phyloP scores from a whole-genome alignment of 345 rosid genomes.

The Syzygium oleosum region DNA sequence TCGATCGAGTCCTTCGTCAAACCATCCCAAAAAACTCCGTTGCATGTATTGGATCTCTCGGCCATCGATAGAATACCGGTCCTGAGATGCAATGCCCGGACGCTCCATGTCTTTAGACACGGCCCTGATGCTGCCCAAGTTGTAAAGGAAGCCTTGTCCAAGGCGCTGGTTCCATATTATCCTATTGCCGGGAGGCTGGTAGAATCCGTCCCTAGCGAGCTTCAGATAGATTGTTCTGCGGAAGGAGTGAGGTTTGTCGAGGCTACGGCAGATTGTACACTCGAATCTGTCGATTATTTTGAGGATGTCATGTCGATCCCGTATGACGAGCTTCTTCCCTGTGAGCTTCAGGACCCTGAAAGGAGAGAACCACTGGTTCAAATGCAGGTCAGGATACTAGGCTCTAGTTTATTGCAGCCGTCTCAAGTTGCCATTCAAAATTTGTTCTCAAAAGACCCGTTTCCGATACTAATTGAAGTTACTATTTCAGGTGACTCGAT shows the following conservation, averaged over 20 bases:
- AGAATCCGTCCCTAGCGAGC: slow-evolving; percentile 15
- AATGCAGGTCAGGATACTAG: slow-evolving; percentile 36
- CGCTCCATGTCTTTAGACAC: slow-evolving; percentile 32
- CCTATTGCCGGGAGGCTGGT: slow-evolving; percentile 48
- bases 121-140: slow-evolving; percentile 34
- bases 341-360: slow-evolving; percentile 10
- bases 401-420: background rate
- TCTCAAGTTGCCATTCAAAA: background rate
- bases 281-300: slow-evolving; percentile 26
- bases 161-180: slow-evolving; percentile 47
- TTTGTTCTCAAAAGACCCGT: background rate
- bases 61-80: slow-evolving; percentile 37
- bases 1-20: slow-evolving; percentile 18
- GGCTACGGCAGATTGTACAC: slow-evolving; percentile 26
- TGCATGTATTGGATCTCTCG: slow-evolving; percentile 27
- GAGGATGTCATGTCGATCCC: slow-evolving; percentile 19
- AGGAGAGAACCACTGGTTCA: slow-evolving; percentile 46
- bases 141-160: slow-evolving; percentile 37
- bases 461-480: background rate
- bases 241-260: slow-evolving; percentile 42
- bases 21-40: slow-evolving; percentile 31
- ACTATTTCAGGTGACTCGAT: slow-evolving; percentile 45
- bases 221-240: slow-evolving; percentile 38
- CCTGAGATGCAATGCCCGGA: slow-evolving; percentile 44
- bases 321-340: slow-evolving; percentile 38